These are phyloP conservation scores for Cytidiella melzeri DNA, from an alignment of 768 basidiomycete genomes.

Conservation along the genomic window DNA sequence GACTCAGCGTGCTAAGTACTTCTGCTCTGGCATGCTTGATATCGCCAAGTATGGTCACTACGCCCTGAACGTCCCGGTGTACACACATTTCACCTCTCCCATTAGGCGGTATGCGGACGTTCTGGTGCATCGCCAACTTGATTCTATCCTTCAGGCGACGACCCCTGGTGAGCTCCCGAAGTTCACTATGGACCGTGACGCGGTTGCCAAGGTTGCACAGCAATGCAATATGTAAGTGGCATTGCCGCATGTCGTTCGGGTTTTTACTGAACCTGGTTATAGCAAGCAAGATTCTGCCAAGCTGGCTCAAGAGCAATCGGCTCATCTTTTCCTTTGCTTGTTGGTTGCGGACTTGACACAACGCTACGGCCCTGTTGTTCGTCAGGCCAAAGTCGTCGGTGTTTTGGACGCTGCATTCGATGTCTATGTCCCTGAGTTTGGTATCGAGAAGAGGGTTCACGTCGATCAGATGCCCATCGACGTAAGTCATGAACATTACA, in stretches of 20 bases:
- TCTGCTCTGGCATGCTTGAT: conserved; percentile 98
- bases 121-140: conserved; percentile 93
- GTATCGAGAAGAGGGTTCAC: conserved; percentile 98
- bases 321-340: conserved; percentile 91
- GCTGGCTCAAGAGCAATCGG: conserved; percentile 94
- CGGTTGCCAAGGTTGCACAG: conserved; percentile 95
- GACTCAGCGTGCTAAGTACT: conserved; percentile 95
- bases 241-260: background rate
- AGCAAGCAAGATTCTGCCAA: conserved; percentile 89
- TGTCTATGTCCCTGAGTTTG: conserved; percentile 92
- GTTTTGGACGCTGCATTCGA: conserved; percentile 99
- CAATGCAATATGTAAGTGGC: conserved; percentile 88
- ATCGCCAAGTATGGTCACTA: conserved; percentile 97
- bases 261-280: conserved; percentile 11
- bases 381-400: conserved; percentile 90
- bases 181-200: conserved; percentile 96
- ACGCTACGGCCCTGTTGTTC: conserved; percentile 91
- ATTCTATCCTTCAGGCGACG: conserved; percentile 74
- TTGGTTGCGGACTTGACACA: conserved; percentile 92
- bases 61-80: conserved; percentile 83
- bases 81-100: conserved; percentile 91
- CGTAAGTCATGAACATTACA: conserved; percentile 38
- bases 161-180: conserved; percentile 49
- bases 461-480: conserved; percentile 99
- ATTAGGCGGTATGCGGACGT: conserved; percentile 93